Evolutionary conservation across 2,329 filamentous ascomycete species (phyloP).

Genomic region (Diaporthe eres): DNA sequence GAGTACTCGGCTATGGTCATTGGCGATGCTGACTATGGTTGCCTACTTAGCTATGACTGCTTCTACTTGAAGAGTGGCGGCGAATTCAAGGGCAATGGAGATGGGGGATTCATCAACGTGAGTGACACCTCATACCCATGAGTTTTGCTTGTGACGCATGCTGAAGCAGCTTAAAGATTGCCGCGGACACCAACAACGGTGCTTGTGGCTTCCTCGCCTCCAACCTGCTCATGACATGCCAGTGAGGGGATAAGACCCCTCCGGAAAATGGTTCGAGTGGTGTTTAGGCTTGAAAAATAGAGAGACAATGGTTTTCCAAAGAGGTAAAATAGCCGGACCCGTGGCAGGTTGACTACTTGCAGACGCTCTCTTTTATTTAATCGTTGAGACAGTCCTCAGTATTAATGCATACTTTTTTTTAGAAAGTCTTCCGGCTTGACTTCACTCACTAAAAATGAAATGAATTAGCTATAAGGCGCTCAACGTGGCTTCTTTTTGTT

Average conservation of each 20-base stretch:
- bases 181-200: slow-evolving; percentile 15
- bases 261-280: background rate
- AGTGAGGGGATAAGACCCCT: background rate
- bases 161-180: background rate
- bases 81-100: slow-evolving; percentile 8
- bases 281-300: background rate
- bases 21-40: background rate
- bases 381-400: background rate
- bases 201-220: slow-evolving; percentile 12
- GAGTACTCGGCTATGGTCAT: no score
- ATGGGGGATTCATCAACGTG: slow-evolving; percentile 23
- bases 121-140: background rate
- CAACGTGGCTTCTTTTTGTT: no score
- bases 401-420: background rate
- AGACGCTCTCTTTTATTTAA: background rate
- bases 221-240: slow-evolving; percentile 6
- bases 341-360: background rate
- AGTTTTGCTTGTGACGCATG: background rate
- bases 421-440: background rate
- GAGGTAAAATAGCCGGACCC: background rate
- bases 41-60: background rate
- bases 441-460: no score
- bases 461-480: no score
- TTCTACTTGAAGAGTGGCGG: slow-evolving; percentile 11
- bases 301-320: background rate